Base-by-base conservation (phyloP, 139 green algal genomes). In the Chlorella sp. region DNA sequence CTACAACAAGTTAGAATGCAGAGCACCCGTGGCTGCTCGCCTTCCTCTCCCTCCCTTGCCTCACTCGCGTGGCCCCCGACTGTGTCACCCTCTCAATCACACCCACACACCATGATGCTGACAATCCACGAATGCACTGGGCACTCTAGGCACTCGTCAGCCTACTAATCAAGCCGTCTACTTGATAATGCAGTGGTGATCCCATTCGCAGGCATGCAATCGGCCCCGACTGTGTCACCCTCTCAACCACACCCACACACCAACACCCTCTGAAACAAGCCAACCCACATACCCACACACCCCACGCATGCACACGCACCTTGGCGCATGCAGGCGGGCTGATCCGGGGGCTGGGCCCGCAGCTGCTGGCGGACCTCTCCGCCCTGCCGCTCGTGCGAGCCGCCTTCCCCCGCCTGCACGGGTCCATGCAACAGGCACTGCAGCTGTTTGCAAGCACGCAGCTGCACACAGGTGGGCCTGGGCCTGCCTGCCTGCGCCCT, bases 341-440 rank as follows among this genome's bases (percentile, higher is more conserved):
- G 75, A 60, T 95, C 57, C 85, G 83, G 16, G 92, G 93, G 30
- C 84, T 95, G 39, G 93, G 92, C 0, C 86, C 91, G 57, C 64
- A 88, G 76, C 89, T 95, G 80, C 77, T 92, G 66, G 19, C 24
- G 15, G 86, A 91, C 66, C 66, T 92, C n/a, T 39, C 26, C 9
- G 42, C 40, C 0, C 80, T 91, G 68, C 81, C 88, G 0, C 30
- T 84, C 3, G 48, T 91, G 37, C 42, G n/a, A 18, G 1, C 42
- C 42, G 42, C 64, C 68, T 87, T 91, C 53, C 66, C 81, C 0
- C 40, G n/a, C 16, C 81, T 88, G 40, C 66, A 73, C 30, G 34
- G 18, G 15, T 18, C 64, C 40, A 75, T 90, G 75, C 85, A 87
- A 57, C 30, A 60, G 0, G 71, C 89, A 68, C 32, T 88, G 48